phyloP scores from a whole-genome alignment of 345 rosid genomes.

The Sisymbrium altissimum region DNA sequence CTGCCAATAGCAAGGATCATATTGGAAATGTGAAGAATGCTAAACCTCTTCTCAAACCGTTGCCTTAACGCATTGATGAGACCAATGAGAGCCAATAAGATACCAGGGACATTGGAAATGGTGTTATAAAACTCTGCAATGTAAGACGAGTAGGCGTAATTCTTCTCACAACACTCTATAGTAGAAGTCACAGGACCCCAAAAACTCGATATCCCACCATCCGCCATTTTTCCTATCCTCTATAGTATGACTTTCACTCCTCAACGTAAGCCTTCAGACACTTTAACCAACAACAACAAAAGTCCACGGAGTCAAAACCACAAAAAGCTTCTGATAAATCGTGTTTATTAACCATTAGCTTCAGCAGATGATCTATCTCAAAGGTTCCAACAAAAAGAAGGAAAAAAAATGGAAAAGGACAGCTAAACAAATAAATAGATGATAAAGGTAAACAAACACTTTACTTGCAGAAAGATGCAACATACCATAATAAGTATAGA shows the following conservation, averaged over 20 bases:
- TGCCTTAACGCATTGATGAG: slow-evolving; percentile 82
- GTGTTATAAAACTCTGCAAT: slow-evolving; percentile 94
- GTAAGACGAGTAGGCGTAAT: slow-evolving; percentile 68
- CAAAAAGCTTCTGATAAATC: neutral
- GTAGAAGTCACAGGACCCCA: slow-evolving; percentile 95
- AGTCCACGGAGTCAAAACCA: too few relatives aligned
- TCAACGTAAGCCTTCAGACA: neutral
- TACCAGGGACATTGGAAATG: slow-evolving; percentile 65
- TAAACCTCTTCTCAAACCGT: slow-evolving; percentile 93
- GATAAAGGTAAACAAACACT: neutral
- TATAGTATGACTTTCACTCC: neutral
- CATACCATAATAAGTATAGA: slow-evolving; percentile 25
- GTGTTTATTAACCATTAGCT: neutral
- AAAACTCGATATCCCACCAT: slow-evolving; percentile 70
- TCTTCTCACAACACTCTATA: slow-evolving; percentile 82
- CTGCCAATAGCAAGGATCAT: slow-evolving; percentile 90
- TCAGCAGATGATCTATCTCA: neutral
- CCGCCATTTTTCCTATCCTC: slow-evolving; percentile 59
- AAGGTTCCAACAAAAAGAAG: slow-evolving; percentile 10
- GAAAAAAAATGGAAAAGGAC: slow-evolving; percentile 8
- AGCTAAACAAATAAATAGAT: neutral
- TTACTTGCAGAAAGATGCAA: slow-evolving; percentile 26
- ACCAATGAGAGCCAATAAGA: slow-evolving; percentile 78
- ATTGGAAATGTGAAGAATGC: slow-evolving; percentile 84
- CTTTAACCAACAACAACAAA: neutral